Evolutionary conservation across 2,329 filamentous ascomycete genomes (phyloP).

Genomic region (Pestalotiopsis sp.): DNA sequence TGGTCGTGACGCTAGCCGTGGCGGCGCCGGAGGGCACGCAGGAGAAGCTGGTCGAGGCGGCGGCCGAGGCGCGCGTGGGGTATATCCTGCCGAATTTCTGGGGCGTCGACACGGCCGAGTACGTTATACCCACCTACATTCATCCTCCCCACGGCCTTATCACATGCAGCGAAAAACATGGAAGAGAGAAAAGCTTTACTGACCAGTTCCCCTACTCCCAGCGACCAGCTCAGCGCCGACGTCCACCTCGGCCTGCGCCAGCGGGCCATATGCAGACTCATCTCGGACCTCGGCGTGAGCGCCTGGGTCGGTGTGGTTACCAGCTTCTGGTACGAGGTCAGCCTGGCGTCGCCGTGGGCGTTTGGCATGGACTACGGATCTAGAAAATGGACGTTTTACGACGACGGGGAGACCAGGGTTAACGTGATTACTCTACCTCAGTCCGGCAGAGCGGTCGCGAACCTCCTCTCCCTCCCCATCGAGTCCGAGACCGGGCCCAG

Average conservation of each 20-base stretch:
- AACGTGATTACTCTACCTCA: slow-evolving; percentile 40
- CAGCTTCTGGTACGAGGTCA: slow-evolving; percentile 59
- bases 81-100: slow-evolving; percentile 54
- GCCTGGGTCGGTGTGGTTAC: slow-evolving; percentile 47
- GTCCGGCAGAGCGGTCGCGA: slow-evolving; percentile 52
- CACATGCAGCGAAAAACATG: too few species aligned
- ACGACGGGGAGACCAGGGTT: slow-evolving; percentile 59
- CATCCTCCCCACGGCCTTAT: background rate
- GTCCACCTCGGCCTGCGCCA: slow-evolving; percentile 25
- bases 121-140: background rate
- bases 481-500: slow-evolving; percentile 34
- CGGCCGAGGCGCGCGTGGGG: slow-evolving; percentile 54
- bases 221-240: slow-evolving; percentile 38
- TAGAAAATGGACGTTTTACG: slow-evolving; percentile 47
- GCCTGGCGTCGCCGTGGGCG: slow-evolving; percentile 36
- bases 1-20: slow-evolving; percentile 56
- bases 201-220: background rate
- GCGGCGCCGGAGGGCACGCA: slow-evolving; percentile 47
- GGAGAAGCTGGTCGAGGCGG: slow-evolving; percentile 54
- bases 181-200: background rate
- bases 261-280: slow-evolving; percentile 33
- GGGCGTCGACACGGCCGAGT: background rate
- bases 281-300: slow-evolving; percentile 41
- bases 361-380: slow-evolving; percentile 54
- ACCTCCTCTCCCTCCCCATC: slow-evolving; percentile 50